Percentiles rank a stretch among this genome's conserved stretches.
phyloP scores from a whole-genome alignment of 192 early-diverging fungal species.

The Linnemannia schmuckeri region DNA sequence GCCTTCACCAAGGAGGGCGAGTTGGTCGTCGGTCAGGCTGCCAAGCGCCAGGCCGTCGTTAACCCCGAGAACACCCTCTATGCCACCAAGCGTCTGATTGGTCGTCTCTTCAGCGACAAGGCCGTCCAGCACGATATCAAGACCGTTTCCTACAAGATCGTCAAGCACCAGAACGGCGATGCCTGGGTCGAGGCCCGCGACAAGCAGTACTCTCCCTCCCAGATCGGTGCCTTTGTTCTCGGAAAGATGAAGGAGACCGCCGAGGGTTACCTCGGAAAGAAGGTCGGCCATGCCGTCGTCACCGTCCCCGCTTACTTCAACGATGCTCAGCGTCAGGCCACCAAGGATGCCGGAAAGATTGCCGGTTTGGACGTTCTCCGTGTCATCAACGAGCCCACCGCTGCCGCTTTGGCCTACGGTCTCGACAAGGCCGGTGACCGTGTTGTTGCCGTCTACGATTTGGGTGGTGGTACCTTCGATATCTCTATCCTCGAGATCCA shows the following conservation, averaged over 20 bases:
- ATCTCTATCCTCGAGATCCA: conserved; percentile 97
- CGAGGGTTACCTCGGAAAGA: conserved; percentile 82
- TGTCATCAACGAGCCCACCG: conserved; percentile 96
- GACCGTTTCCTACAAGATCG: conserved; percentile 94
- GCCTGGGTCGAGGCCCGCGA: conserved; percentile 97
- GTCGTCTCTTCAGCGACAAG: conserved; percentile 90
- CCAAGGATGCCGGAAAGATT: conserved; percentile 94
- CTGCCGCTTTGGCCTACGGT: conserved; percentile 92
- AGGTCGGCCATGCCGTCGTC: conserved; percentile 90
- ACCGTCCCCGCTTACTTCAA: conserved; percentile 99
- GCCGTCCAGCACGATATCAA: conserved; percentile 94
- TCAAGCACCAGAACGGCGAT: conserved; percentile 95
- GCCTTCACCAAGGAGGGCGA: conserved; percentile 97
- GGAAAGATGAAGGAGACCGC: conserved; percentile 99
- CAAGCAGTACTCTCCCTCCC: conserved; percentile 95
- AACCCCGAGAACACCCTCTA: conserved; percentile 99
- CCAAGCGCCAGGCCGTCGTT: conserved; percentile 98
- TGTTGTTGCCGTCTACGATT: conserved; percentile 94
- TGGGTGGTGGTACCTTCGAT: conserved; percentile 99
- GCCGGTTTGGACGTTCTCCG: conserved; percentile 89
- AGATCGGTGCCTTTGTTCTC: conserved; percentile 96
- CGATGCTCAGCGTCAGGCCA: conserved; percentile 95
- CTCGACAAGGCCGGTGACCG: conserved; percentile 87
- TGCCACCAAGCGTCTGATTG: conserved; percentile 97
- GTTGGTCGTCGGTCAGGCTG: conserved; percentile 95